Evolutionary conservation across 2,329 filamentous ascomycete species (phyloP).

Genomic region (Balansia obtecta): DNA sequence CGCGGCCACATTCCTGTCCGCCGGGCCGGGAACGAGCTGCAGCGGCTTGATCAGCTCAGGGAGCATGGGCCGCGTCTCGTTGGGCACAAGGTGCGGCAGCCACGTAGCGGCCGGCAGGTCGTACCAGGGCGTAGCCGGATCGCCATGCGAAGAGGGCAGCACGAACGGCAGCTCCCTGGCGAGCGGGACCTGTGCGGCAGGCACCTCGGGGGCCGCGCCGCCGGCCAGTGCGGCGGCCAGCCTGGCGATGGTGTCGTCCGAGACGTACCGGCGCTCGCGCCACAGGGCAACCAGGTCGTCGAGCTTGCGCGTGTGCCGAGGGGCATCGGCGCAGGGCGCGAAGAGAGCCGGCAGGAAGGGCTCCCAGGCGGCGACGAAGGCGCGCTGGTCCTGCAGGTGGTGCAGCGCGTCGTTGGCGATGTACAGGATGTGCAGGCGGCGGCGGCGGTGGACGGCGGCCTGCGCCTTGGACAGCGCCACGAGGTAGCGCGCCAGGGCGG

Average conservation of each 20-base stretch:
- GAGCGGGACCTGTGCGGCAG: slow-evolving; percentile 20
- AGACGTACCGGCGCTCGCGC: slow-evolving; percentile 54
- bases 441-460: slow-evolving; percentile 35
- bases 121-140: slow-evolving; percentile 60
- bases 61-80: slow-evolving; percentile 63
- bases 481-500: slow-evolving; percentile 64
- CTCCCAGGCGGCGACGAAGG: slow-evolving; percentile 45
- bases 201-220: slow-evolving; percentile 14
- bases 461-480: slow-evolving; percentile 46
- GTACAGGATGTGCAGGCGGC: slow-evolving; percentile 64
- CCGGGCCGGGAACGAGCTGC: slow-evolving; percentile 55
- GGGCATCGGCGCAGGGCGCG: slow-evolving; percentile 44
- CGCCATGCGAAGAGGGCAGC: slow-evolving; percentile 67
- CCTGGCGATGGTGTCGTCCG: slow-evolving; percentile 37
- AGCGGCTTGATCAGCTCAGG: slow-evolving; percentile 59
- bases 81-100: slow-evolving; percentile 64
- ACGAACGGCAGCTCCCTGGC: slow-evolving; percentile 52
- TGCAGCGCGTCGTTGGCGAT: slow-evolving; percentile 68
- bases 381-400: slow-evolving; percentile 41
- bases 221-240: slow-evolving; percentile 46
- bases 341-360: slow-evolving; percentile 50
- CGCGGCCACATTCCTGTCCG: slow-evolving; percentile 49
- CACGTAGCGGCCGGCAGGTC: slow-evolving; percentile 74
- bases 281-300: slow-evolving; percentile 54
- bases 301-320: slow-evolving; percentile 56